Evolutionary conservation across 306 rosid species (phyloP).

Genomic region (Notholithocarpus densiflorus): DNA sequence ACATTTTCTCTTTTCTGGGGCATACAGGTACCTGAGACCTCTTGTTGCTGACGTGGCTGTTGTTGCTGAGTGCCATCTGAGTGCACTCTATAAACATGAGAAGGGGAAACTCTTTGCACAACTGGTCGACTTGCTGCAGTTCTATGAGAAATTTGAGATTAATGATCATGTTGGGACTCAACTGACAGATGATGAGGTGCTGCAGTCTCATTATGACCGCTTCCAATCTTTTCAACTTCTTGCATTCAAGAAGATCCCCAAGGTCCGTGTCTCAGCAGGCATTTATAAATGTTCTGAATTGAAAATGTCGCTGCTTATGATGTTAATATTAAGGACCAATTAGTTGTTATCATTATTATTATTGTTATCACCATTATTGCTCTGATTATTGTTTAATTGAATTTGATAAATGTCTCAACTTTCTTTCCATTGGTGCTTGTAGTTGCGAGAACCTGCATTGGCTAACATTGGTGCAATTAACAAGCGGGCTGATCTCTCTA

Average conservation of each 20-base stretch:
- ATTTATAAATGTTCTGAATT: background rate
- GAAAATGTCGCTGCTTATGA: background rate
- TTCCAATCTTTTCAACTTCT: conserved; percentile 84
- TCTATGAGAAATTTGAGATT: too few relatives aligned
- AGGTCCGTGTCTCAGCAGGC: conserved; percentile 48
- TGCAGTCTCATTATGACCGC: conserved; percentile 70
- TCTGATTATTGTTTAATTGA: background rate
- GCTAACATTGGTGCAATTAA: conserved; percentile 82
- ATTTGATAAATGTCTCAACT: background rate
- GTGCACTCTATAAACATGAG: too few relatives aligned
- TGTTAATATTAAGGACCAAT: background rate
- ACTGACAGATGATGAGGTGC: too few relatives aligned
- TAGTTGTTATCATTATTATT: background rate
- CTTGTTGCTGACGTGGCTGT: too few relatives aligned
- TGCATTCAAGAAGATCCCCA: conserved; percentile 76
- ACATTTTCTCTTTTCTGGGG: too few relatives aligned
- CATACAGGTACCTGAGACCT: too few relatives aligned
- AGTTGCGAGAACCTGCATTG: conserved; percentile 86
- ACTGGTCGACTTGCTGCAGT: too few relatives aligned
- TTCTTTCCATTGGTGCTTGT: conserved; percentile 30
- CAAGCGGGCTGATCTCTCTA: conserved; percentile 79
- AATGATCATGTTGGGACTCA: too few relatives aligned
- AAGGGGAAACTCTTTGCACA: too few relatives aligned
- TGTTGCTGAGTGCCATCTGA: too few relatives aligned
- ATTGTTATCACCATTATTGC: too few relatives aligned